These are phyloP conservation scores for Nigrospora sphaerica DNA, from an alignment of 2,329 filamentous ascomycete genomes.

Conservation along the genomic window DNA sequence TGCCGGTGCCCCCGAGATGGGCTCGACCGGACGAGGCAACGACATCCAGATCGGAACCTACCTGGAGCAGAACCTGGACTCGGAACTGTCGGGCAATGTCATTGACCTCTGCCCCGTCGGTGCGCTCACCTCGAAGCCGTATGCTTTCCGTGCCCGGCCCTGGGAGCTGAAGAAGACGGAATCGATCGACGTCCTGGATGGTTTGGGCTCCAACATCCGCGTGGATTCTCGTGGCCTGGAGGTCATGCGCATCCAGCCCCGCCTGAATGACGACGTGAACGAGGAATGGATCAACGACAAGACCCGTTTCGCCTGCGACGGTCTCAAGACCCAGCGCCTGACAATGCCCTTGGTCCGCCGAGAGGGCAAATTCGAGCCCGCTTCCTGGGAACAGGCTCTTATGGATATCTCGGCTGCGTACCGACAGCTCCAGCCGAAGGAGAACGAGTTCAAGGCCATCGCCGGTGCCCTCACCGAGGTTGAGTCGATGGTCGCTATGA, in stretches of 20 bases:
- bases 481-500: slow-evolving; percentile 91
- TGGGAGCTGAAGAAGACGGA: slow-evolving; percentile 98
- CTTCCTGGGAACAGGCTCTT: slow-evolving; percentile 91
- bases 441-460: slow-evolving; percentile 92
- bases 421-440: slow-evolving; percentile 71
- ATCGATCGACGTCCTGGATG: slow-evolving; percentile 90
- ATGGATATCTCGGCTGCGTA: slow-evolving; percentile 79
- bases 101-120: slow-evolving; percentile 98
- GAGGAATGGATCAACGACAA: slow-evolving; percentile 99
- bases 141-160: slow-evolving; percentile 91
- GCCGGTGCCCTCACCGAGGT: slow-evolving; percentile 87
- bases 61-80: slow-evolving; percentile 86
- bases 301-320: slow-evolving; percentile 91
- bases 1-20: slow-evolving; percentile 90
- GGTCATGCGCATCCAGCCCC: slow-evolving; percentile 89
- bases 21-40: slow-evolving; percentile 91
- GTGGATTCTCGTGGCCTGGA: slow-evolving; percentile 90
- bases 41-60: slow-evolving; percentile 98
- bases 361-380: slow-evolving; percentile 85
- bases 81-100: slow-evolving; percentile 92
- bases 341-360: slow-evolving; percentile 86
- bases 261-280: slow-evolving; percentile 95
- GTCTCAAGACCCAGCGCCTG: slow-evolving; percentile 89
- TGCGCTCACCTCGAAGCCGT: slow-evolving; percentile 93
- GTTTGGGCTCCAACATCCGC: slow-evolving; percentile 87